A percentile compares a stretch with the other conserved stretches of the same genome.
These are phyloP conservation scores for Artemisia annua DNA, from an alignment of 129 eudicot genomes.

Conservation along the genomic window DNA sequence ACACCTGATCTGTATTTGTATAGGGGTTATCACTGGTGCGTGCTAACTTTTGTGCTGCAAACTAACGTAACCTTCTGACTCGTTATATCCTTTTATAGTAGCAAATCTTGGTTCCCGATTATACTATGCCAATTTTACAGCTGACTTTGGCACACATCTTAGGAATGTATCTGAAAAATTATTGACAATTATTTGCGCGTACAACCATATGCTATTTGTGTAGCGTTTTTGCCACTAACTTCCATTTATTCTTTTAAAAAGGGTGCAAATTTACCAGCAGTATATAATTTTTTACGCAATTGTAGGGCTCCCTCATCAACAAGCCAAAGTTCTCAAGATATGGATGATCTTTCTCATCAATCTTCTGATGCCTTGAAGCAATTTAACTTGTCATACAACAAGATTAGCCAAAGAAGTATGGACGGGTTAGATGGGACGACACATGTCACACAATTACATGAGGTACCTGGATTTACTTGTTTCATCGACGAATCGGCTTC, in stretches of 20 bases:
- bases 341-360: constrained; percentile 31
- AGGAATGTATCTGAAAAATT: constrained; percentile 5
- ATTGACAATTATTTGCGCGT: constrained; percentile 9
- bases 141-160: background rate
- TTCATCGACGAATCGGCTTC: constrained; percentile 59
- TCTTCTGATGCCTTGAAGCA: constrained; percentile 52
- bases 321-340: constrained; percentile 34
- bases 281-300: background rate
- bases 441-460: constrained; percentile 65
- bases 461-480: constrained; percentile 73
- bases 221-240: background rate
- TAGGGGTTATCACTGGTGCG: background rate
- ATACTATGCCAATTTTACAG: constrained; percentile 1
- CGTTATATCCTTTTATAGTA: constrained; percentile 17
- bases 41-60: constrained; percentile 13
- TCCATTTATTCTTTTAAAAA: background rate
- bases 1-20: background rate
- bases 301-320: constrained; percentile 49
- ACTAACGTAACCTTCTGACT: background rate
- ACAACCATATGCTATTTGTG: constrained; percentile 10
- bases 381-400: constrained; percentile 70
- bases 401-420: constrained; percentile 49
- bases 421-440: constrained; percentile 59
- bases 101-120: constrained; percentile 10
- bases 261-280: too few species aligned